Percentiles rank a stretch among this genome's conserved stretches.
Conservation (phyloP, 495 filamentous ascomycete species). For the Podospora conica region DNA sequence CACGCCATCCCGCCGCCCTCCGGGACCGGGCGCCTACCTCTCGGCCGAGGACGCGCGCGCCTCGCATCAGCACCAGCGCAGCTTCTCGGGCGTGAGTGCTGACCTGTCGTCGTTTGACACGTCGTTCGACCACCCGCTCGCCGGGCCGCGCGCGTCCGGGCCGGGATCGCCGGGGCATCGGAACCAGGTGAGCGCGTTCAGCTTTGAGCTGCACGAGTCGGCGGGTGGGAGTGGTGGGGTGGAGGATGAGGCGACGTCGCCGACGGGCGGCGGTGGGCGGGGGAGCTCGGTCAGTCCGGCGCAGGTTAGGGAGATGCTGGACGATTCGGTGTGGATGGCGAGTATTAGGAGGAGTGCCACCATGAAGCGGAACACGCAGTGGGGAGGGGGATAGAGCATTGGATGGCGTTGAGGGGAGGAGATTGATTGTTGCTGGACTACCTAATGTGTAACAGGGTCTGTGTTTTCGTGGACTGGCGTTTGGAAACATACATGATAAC, state of each 20-base stretch:
- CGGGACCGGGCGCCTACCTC: slow-evolving; percentile 21
- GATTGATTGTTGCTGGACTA: neutral
- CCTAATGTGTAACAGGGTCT: neutral
- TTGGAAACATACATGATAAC: neutral
- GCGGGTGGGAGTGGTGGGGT: slow-evolving; percentile 10
- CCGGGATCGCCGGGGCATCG: slow-evolving; percentile 24
- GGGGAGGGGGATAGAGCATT: neutral
- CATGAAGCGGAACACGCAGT: slow-evolving; percentile 38
- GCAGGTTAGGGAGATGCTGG: slow-evolving; percentile 74
- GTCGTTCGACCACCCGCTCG: slow-evolving; percentile 39
- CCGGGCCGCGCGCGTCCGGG: slow-evolving; percentile 29
- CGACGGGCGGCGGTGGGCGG: slow-evolving; percentile 36
- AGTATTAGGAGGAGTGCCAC: slow-evolving; percentile 88
- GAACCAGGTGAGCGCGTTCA: slow-evolving; percentile 34
- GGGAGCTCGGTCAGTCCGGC: slow-evolving; percentile 68
- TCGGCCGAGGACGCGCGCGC: slow-evolving; percentile 31
- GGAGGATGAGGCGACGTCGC: slow-evolving; percentile 19
- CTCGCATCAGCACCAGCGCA: slow-evolving; percentile 24
- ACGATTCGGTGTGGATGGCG: slow-evolving; percentile 85
- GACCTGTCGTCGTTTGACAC: slow-evolving; percentile 40
- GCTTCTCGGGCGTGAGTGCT: slow-evolving; percentile 33
- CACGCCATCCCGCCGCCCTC: neutral
- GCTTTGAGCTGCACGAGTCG: slow-evolving; percentile 40
- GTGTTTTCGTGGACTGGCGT: neutral
- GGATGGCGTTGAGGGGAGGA: neutral